Percentiles rank a stretch among this genome's conserved stretches.
Conservation (phyloP, 495 filamentous ascomycete genomes). For the Trichoderma reesei region DNA sequence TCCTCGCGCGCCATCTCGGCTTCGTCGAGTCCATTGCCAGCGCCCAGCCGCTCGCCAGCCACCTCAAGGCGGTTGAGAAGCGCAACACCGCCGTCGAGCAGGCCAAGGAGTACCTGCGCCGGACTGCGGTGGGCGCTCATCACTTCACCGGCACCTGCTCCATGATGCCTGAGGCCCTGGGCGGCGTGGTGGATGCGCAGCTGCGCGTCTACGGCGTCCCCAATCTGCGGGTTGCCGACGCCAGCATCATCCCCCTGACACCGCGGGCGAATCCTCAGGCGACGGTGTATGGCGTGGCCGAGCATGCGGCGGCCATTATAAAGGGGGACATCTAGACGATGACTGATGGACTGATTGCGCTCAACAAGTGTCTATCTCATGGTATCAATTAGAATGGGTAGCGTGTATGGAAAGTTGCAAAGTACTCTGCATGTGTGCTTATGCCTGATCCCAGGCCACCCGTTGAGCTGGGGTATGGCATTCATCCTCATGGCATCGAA, state of each 20-base stretch:
- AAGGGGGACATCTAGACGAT: slow-evolving; percentile 11
- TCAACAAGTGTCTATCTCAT: neutral
- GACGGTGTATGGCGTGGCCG: slow-evolving; percentile 40
- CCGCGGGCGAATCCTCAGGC: slow-evolving; percentile 30
- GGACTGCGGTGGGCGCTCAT: neutral
- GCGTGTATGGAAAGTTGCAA: too few species aligned
- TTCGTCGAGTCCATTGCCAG: slow-evolving; percentile 14
- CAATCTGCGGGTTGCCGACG: slow-evolving; percentile 37
- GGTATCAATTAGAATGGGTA: neutral
- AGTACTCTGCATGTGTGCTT: too few species aligned
- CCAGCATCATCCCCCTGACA: slow-evolving; percentile 35
- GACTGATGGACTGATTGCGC: neutral
- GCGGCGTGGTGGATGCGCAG: slow-evolving; percentile 34
- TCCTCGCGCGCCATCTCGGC: slow-evolving; percentile 15
- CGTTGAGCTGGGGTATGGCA: too few species aligned
- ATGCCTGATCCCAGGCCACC: too few species aligned
- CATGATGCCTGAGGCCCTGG: slow-evolving; percentile 17
- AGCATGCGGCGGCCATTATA: slow-evolving; percentile 38
- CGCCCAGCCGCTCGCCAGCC: slow-evolving; percentile 8
- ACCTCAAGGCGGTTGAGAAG: slow-evolving; percentile 19
- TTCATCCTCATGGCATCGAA: too few species aligned
- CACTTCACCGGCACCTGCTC: slow-evolving; percentile 32
- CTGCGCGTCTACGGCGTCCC: slow-evolving; percentile 38
- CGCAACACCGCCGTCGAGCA: slow-evolving; percentile 9
- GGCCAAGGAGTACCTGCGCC: neutral